Conservation (phyloP, 1,139 yeast species). For the Chernovozyma sophiae-reginae region DNA sequence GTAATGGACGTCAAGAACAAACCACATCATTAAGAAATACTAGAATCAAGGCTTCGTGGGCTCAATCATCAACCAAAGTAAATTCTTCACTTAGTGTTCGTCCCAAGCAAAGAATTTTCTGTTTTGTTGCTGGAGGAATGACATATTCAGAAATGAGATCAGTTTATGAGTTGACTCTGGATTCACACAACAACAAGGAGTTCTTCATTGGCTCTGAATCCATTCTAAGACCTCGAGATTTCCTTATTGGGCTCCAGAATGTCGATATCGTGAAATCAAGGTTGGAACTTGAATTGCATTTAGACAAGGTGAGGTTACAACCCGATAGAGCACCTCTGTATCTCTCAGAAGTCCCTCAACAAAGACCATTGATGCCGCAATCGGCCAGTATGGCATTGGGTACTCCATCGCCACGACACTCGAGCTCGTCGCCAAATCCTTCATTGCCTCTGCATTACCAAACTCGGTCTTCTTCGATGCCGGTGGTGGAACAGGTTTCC, state of each 20-base stretch:
- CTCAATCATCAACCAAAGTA: conserved; percentile 43
- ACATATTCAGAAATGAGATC: conserved; percentile 80
- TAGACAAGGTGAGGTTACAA: conserved; percentile 22
- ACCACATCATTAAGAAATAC: conserved; percentile 58
- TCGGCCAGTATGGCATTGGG: background rate
- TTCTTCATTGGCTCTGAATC: conserved; percentile 83
- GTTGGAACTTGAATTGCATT: conserved; percentile 31
- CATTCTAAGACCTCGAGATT: conserved; percentile 61
- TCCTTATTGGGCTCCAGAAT: conserved; percentile 42
- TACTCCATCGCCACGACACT: background rate
- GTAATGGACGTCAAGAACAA: conserved; percentile 1
- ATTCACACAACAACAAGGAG: conserved; percentile 56
- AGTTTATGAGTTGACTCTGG: conserved; percentile 54
- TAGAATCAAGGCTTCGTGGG: conserved; percentile 81
- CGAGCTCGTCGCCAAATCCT: background rate
- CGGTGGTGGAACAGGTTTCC: conserved; percentile 2
- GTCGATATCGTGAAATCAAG: conserved; percentile 33
- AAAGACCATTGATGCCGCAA: background rate
- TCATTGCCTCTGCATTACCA: conserved; percentile 28
- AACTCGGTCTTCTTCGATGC: conserved; percentile 17
- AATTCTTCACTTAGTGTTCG: conserved; percentile 20
- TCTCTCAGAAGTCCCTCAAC: conserved; percentile 27
- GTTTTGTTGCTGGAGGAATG: conserved; percentile 86
- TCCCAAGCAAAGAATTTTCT: conserved; percentile 69
- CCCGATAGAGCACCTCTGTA: conserved; percentile 32